phyloP scores from a whole-genome alignment of 1,139 yeast genomes.

The Yamadazyma pseudoaaseri region DNA sequence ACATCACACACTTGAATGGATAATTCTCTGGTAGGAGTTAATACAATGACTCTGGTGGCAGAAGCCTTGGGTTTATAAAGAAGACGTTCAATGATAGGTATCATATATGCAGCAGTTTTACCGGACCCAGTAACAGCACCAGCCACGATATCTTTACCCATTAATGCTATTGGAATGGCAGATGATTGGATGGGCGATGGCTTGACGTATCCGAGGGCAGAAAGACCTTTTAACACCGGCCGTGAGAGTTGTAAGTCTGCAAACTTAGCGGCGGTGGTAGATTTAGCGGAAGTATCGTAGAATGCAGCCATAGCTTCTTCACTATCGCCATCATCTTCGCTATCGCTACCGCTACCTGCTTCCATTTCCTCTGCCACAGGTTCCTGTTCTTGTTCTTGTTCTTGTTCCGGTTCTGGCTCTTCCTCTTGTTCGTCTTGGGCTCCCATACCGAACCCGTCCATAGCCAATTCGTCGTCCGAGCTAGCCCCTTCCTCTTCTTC shows the following conservation, averaged over 20 bases:
- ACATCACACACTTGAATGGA: constrained; percentile 96
- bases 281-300: constrained; percentile 50
- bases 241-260: constrained; percentile 80
- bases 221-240: constrained; percentile 81
- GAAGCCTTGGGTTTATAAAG: constrained; percentile 85
- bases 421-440: constrained; percentile 29
- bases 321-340: constrained; percentile 54
- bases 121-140: constrained; percentile 99
- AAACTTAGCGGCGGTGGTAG: constrained; percentile 55
- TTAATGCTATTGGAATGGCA: constrained; percentile 85
- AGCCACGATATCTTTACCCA: constrained; percentile 96
- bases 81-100: constrained; percentile 91
- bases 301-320: constrained; percentile 72
- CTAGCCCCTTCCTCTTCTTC: constrained; percentile 23
- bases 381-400: constrained; percentile 24
- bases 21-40: constrained; percentile 96
- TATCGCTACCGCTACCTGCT: constrained; percentile 18
- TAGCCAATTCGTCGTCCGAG: constrained; percentile 46
- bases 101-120: constrained; percentile 97
- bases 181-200: constrained; percentile 97
- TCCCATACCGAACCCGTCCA: constrained; percentile 79
- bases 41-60: constrained; percentile 83
- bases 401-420: constrained; percentile 19
- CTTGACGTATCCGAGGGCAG: constrained; percentile 72
- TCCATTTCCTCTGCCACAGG: constrained; percentile 23